Conservation (phyloP, 106 monocot genomes). For the Cymbidium sinense region DNA sequence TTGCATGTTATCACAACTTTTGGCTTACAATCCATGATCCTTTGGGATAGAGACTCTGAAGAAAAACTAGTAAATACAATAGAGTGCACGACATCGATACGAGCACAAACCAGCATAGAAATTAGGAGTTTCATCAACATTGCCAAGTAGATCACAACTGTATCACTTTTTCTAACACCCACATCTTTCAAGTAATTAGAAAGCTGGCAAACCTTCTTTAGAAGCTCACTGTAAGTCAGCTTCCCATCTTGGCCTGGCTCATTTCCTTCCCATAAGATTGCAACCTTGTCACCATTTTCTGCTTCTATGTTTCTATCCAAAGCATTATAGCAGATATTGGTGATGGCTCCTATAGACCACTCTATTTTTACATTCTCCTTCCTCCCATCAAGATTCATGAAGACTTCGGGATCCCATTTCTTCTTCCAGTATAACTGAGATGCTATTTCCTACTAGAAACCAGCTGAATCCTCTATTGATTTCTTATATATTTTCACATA, state of each 20-base stretch:
- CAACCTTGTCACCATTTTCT: conserved; percentile 73
- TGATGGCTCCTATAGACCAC: conserved; percentile 94
- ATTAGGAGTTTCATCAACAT: too few relatives aligned
- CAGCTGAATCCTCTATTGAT: conserved; percentile 71
- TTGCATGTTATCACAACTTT: too few relatives aligned
- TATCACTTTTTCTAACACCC: too few relatives aligned
- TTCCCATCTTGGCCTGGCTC: conserved; percentile 61
- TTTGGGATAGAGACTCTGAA: too few relatives aligned
- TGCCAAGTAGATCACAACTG: too few relatives aligned
- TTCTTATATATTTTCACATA: conserved; percentile 72
- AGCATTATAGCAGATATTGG: conserved; percentile 95
- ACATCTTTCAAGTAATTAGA: too few relatives aligned
- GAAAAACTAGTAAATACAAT: too few relatives aligned
- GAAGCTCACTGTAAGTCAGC: too few relatives aligned
- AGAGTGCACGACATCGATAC: too few relatives aligned
- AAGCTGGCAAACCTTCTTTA: too few relatives aligned
- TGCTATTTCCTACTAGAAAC: conserved; percentile 93
- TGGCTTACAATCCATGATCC: too few relatives aligned
- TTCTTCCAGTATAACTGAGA: conserved; percentile 75
- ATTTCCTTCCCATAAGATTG: conserved; percentile 91
- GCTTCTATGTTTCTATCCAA: conserved; percentile 67
- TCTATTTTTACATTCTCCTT: conserved; percentile 73
- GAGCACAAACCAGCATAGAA: too few relatives aligned
- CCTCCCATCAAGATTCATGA: conserved; percentile 60
- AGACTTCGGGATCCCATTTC: conserved; percentile 64